Evolutionary conservation across 2,329 filamentous ascomycete genomes (phyloP), one percentile per base, ranked within the genome.

Genomic region (Aspergillus melleus): DNA sequence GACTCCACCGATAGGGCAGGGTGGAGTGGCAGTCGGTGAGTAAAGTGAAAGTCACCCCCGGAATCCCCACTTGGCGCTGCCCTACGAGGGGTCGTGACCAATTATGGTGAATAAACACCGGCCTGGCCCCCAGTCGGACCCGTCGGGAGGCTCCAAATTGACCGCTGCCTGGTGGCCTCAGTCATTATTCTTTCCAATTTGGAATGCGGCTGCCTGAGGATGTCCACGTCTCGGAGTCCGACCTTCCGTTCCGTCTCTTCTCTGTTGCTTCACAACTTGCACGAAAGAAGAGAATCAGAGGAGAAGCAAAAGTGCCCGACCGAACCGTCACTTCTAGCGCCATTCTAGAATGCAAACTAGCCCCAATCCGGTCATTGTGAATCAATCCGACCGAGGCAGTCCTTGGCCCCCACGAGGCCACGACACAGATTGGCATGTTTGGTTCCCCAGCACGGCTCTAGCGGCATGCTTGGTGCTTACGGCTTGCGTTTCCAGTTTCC

Each of bases 1-100:
- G 51, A 54, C 53, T 57, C 69, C 69, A 71, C 68, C 52, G 49
- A 55, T 68, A 72, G 62, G 68, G 68, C 64, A 29, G 26, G 26
- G 26, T 29, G 26, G 26, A 29, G 26, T 29, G 26, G 26, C 26
- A 29, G 26, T 29, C 26, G 26, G 26, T 29, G 26, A 29, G 26
- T 8, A 24, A 24, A 24, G 24, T 24, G 24, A 24, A 6, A 24
- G 24, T 24, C 24, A 24, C 24, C 24, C 24, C 24, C 24, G 24
- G 24, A 24, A 24, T 6, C 24, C 24, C 24, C 24, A 24, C 24
- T 24, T 24, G 24, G 24, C 24, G 24, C 59, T 55, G 63, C 59
- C 63, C 59, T 63, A 63, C 51, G 39, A 57, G 59, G 9, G 20
- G 44, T 44, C 19, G 10, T 8, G 16, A 6, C 61, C 53, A 58